Percentiles rank a stretch among this genome's conserved stretches.
These are phyloP conservation scores for Capronia epimyces DNA, from an alignment of 2,329 filamentous ascomycete species.

Conservation along the genomic window DNA sequence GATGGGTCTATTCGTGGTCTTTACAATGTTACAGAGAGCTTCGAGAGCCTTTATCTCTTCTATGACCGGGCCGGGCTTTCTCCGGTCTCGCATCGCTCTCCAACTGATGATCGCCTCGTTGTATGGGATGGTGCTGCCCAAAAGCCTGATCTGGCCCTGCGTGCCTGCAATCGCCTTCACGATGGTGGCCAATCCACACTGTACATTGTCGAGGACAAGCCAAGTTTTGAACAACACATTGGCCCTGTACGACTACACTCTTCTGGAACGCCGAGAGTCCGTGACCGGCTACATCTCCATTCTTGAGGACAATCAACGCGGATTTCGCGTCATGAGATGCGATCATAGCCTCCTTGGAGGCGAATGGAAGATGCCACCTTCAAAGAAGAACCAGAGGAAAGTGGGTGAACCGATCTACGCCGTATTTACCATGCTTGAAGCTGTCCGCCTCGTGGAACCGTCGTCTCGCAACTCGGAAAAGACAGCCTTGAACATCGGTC, in stretches of 20 bases:
- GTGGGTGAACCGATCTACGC: slow-evolving; percentile 85
- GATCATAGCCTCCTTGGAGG: slow-evolving; percentile 92
- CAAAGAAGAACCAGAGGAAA: slow-evolving; percentile 47
- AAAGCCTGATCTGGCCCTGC: slow-evolving; percentile 59
- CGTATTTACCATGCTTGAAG: slow-evolving; percentile 93
- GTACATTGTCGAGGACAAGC: slow-evolving; percentile 57
- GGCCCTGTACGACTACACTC: slow-evolving; percentile 59
- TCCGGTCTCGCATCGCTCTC: slow-evolving; percentile 66
- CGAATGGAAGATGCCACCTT: slow-evolving; percentile 62
- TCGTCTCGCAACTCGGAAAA: slow-evolving; percentile 30
- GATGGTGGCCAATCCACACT: slow-evolving; percentile 66
- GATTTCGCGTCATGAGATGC: slow-evolving; percentile 79
- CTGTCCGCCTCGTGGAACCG: slow-evolving; percentile 71
- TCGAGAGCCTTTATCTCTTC: slow-evolving; percentile 39
- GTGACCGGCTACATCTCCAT: slow-evolving; percentile 90
- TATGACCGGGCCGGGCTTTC: slow-evolving; percentile 56
- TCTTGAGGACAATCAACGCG: slow-evolving; percentile 64
- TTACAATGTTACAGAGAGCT: slow-evolving; percentile 47
- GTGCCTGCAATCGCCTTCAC: slow-evolving; percentile 64
- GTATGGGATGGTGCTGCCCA: slow-evolving; percentile 64
- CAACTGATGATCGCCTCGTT: slow-evolving; percentile 61
- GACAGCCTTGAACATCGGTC: slow-evolving; percentile 73
- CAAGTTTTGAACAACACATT: slow-evolving; percentile 62
- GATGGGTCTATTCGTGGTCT: slow-evolving; percentile 60
- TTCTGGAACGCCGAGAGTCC: slow-evolving; percentile 79